A percentile compares a stretch with the other conserved stretches of the same genome.
phyloP scores from a whole-genome alignment of 2,329 filamentous ascomycete species.

The Diaporthe destruens region DNA sequence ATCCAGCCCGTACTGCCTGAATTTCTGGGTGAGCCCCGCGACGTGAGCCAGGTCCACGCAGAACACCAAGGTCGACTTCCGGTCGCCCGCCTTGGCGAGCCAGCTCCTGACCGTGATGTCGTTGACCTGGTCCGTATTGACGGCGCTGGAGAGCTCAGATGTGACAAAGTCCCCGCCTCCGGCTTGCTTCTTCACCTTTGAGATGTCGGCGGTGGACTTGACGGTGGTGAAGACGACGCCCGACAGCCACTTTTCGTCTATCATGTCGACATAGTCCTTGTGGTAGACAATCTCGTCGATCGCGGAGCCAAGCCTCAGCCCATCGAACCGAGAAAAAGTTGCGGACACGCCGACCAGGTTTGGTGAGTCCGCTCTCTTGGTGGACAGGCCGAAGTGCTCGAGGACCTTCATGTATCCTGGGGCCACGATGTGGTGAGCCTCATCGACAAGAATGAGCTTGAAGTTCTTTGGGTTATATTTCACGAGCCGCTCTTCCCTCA shows the following conservation, averaged over 20 bases:
- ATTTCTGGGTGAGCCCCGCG: constrained; percentile 77
- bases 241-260: constrained; percentile 91
- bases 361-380: constrained; percentile 64
- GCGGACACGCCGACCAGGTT: constrained; percentile 89
- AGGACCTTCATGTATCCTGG: constrained; percentile 81
- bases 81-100: constrained; percentile 78
- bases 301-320: constrained; percentile 81
- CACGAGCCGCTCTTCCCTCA: constrained; percentile 80
- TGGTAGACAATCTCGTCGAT: constrained; percentile 98
- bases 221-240: constrained; percentile 96
- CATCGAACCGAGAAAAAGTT: constrained; percentile 82
- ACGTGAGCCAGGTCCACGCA: constrained; percentile 93
- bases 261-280: constrained; percentile 77
- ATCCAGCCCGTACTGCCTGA: constrained; percentile 82
- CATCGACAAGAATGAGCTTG: constrained; percentile 94
- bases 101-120: constrained; percentile 88
- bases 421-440: constrained; percentile 96
- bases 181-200: constrained; percentile 71
- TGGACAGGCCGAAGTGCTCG: constrained; percentile 78
- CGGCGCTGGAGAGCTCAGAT: constrained; percentile 80
- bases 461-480: constrained; percentile 86
- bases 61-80: constrained; percentile 92
- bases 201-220: constrained; percentile 83
- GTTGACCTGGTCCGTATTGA: constrained; percentile 87
- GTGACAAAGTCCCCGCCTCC: constrained; percentile 83